Base-by-base conservation (phyloP, 169 alveolate genomes). In the Plasmodium relictum region DNA sequence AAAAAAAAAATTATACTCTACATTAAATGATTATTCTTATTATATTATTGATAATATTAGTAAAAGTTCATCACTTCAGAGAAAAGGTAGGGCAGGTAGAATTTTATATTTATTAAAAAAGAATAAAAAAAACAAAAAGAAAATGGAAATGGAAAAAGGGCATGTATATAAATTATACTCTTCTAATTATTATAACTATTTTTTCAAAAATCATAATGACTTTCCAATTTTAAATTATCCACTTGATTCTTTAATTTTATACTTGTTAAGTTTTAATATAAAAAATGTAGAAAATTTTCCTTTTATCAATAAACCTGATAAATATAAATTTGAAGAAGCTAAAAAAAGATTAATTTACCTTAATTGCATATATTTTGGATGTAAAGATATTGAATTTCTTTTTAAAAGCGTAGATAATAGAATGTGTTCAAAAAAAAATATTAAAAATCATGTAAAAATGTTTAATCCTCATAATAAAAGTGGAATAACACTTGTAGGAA, bases 21-120 rank as follows among this genome's bases (percentile, higher is more conserved):
- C 96, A 0, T 92, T 92, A 22, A 92, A 96, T 37, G 97, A 97
- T 50, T 93, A 96, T 56, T 97, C 99, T 14, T 94, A 94, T 73
- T 98, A 97, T 92, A 86, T 88, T 24, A 94, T 98, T 50, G 93
- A 94, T 26, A 97, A 98, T 96, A 96, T 96, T 42, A 92, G 98
- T 69, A 96, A 97, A 89, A 96, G 98, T 8, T 96, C 99, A 26
- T 97, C 99, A 14, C 94, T 94, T 69, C 99, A 99, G 89, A 96
- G 99, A 87, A 95, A 99, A 24, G 99, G 99, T 18, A 95, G 99
- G 91, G 99, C 99, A 0, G 99, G 99, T 42, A 97, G 99, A 94
- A 58, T 83, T 18, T 83, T 83, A 83, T 74, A 83, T 68, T 83
- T 83, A 62, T 68, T 83, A 69, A 83, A 83, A 68, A 83, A 83